Evolutionary conservation across 345 rosid genomes (phyloP), one percentile per base, ranked within the genome.

Genomic region (Iberis pinnata): DNA sequence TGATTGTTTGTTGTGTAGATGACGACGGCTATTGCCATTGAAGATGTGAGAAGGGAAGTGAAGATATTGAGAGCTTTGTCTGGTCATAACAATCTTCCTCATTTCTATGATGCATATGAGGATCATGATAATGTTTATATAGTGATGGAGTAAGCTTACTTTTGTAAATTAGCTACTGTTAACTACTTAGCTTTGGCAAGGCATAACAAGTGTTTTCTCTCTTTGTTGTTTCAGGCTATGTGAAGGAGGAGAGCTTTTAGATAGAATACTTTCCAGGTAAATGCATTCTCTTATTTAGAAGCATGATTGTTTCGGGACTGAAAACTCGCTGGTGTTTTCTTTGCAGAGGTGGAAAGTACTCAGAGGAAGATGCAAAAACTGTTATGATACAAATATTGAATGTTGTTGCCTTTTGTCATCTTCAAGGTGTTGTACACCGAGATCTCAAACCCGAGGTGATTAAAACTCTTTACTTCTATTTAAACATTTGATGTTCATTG

Each of bases 21-120:
- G 98, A 83, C 89, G 7, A 92, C 96, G 9, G 93, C 95, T 35
- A 92, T 92, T 74, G 93, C 98, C 6, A 80, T 92, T 65, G 97
- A 92, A 70, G 96, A 92, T 77, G 98, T 92, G 47, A 79, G 98
- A 67, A 88, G 97, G 77, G 98, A 92, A 76, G 98, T 88, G 47
- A 92, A 80, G 65, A 80, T 92, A 61, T 59, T 92, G 64, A 80
- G 77, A 68, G 89, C 92, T 49, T 79, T 92, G 80, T 69, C 86
- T 36, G 97, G 98, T 64, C 96, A 92, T 71, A 55, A 42, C 55
- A 85, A 88, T 60, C 66, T 92, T 25, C 82, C 87, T 27, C 82
- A 83, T 50, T 88, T 92, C 75, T 88, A 85, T 37, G 97, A 92
- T 64, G 95, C 97, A 0, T 80, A 76, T 37, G 98, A 92, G 68